Conservation (phyloP, 768 basidiomycete genomes). For the Phaffia australis region DNA sequence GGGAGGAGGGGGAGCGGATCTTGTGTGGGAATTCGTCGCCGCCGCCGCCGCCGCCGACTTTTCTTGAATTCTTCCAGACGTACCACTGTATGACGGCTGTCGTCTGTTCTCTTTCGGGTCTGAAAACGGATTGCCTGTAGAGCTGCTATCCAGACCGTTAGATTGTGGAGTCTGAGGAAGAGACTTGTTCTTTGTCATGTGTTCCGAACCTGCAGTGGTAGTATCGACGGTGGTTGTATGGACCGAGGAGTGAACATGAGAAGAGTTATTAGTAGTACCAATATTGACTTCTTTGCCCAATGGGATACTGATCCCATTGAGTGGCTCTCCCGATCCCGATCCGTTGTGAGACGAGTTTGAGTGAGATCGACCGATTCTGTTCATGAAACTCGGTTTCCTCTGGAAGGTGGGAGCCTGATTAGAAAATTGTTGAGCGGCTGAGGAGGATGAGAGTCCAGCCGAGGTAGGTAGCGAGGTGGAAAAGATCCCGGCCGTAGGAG, state of each 20-base stretch:
- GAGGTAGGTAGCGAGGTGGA: neutral
- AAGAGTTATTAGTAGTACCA: conserved; percentile 5
- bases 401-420: no score
- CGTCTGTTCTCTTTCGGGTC: neutral
- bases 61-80: no score
- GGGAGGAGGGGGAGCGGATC: conserved; percentile 36
- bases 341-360: neutral
- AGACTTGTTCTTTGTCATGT: conserved; percentile 7
- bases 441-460: neutral
- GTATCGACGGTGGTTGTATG: neutral
- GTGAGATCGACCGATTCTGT: no score
- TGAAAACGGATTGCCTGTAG: conserved; percentile 6
- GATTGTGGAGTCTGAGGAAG: conserved; percentile 15
- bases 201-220: neutral
- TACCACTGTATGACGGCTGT: neutral
- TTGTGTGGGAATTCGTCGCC: neutral
- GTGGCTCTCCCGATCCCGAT: no score
- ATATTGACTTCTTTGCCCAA: neutral
- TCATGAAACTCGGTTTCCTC: no score
- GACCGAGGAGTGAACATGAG: neutral
- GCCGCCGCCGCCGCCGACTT: neutral
- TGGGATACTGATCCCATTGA: no score
- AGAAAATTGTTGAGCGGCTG: neutral
- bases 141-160: neutral
- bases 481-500: neutral